These are phyloP conservation scores for Fusarium tjaetaba DNA, from an alignment of 2,329 filamentous ascomycete genomes.

Conservation along the genomic window DNA sequence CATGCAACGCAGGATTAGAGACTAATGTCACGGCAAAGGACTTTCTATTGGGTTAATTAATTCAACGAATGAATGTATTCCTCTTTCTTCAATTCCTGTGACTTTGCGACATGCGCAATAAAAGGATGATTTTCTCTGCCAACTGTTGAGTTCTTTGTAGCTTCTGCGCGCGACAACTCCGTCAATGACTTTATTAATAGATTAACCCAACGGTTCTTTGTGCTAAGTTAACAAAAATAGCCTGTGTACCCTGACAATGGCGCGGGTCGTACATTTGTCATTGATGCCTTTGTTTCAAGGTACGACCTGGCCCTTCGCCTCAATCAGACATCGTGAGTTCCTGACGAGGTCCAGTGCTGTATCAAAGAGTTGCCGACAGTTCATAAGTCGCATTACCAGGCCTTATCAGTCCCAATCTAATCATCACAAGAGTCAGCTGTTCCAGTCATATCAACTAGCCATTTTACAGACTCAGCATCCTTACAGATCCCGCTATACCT, in stretches of 20 bases:
- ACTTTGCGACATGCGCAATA: fast-evolving
- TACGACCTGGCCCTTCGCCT: neutral
- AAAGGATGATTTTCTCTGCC: neutral
- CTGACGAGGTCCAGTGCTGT: neutral
- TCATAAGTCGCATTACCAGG: neutral
- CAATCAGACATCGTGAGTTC: neutral
- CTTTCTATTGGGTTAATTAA: no score
- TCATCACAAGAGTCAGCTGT: neutral
- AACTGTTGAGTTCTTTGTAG: neutral
- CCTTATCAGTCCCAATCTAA: neutral
- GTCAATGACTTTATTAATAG: neutral
- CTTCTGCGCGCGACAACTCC: neutral
- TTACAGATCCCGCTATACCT: neutral
- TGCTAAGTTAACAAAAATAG: neutral
- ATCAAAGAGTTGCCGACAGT: fast-evolving
- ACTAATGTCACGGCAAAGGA: neutral
- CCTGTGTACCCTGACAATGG: fast-evolving
- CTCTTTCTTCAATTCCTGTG: neutral
- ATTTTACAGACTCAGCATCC: neutral
- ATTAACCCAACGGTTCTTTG: neutral
- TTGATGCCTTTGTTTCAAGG: neutral
- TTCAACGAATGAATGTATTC: fast-evolving
- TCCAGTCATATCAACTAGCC: neutral
- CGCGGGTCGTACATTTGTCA: fast-evolving
- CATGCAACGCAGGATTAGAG: no score